Base-by-base conservation (phyloP, 441 rosid species). In the Pelargonium cotyledonis region DNA sequence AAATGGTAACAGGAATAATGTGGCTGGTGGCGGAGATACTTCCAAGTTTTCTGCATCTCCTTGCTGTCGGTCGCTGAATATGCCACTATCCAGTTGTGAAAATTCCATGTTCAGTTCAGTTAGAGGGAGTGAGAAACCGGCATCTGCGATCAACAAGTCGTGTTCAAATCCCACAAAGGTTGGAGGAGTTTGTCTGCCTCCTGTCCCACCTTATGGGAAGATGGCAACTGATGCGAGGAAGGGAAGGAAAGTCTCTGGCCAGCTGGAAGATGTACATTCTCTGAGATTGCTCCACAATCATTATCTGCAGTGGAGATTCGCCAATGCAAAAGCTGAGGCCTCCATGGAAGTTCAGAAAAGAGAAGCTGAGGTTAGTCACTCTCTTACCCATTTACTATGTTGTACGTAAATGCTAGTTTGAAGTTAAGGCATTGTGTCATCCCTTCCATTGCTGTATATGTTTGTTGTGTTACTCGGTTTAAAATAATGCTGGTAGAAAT, bases 241-340 rank as follows among this genome's bases (percentile, higher is more conserved):
- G 63, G 76, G 77, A 11, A 86, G 68, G 82, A 89, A 85, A 79
- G 80, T 65, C 69, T 74, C 75, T 2, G 65, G 74, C 43, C 93
- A 83, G 61, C 91, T 84, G 72, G 89, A 80, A 49, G 92, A 88
- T 69, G 72, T 77, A 3, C 91, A 89, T 57, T 76, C 82, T 57
- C 78, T 91, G 41, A 84, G 73, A 70, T 63, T 89, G 85, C 79
- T 89, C 57, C 86, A 88, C 68, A 89, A 86, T 77, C 88, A 81
- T 60, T 76, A 84, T 72, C 78, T 92, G 69, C 95, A 86, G 73
- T 92, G 96, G 97, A 82, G 92, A 78, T 88, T 72, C 43, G 89
- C 85, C 26, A 92, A 86, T 68, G 92, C 91, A 6, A 88, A 88
- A 74, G 85, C 90, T 18, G 84, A 76, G 69, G 74, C 75, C 49